Evolutionary conservation across 1,139 yeast species (phyloP).

Genomic region (Entelexis paramagnoliae): DNA sequence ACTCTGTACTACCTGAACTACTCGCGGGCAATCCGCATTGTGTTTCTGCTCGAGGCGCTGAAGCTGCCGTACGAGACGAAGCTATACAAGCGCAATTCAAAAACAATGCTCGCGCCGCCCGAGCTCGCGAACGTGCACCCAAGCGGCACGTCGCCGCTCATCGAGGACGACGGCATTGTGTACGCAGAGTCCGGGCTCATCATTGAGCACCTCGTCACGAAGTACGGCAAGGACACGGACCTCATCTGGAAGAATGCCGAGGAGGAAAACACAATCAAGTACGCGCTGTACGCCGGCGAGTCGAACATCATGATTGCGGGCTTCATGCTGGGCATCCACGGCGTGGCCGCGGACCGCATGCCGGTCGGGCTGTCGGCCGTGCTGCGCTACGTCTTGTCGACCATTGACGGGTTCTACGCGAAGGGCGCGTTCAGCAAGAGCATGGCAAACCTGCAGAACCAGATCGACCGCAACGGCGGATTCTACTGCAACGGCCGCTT

Average conservation of each 20-base stretch:
- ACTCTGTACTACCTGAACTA: slow-evolving; percentile 34
- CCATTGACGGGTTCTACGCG: slow-evolving; percentile 36
- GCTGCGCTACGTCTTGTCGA: slow-evolving; percentile 35
- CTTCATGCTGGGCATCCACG: slow-evolving; percentile 37
- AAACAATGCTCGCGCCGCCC: slow-evolving; percentile 34
- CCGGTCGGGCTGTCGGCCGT: slow-evolving; percentile 42
- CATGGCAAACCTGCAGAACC: slow-evolving; percentile 33
- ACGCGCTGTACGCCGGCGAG: slow-evolving; percentile 47
- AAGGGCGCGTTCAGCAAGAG: slow-evolving; percentile 20
- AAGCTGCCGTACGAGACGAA: slow-evolving; percentile 43
- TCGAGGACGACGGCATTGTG: slow-evolving; percentile 34
- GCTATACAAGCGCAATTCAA: slow-evolving; percentile 38
- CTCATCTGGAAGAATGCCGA: slow-evolving; percentile 28
- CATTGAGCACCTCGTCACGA: slow-evolving; percentile 26
- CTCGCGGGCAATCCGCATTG: slow-evolving; percentile 45
- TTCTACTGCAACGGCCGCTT: slow-evolving; percentile 47
- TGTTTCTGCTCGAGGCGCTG: slow-evolving; percentile 48
- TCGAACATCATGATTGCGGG: slow-evolving; percentile 46
- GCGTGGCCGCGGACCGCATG: slow-evolving; percentile 30
- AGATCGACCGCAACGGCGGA: slow-evolving; percentile 37
- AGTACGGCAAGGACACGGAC: slow-evolving; percentile 34
- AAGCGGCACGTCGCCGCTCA: slow-evolving; percentile 44
- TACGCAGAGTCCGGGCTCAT: slow-evolving; percentile 29
- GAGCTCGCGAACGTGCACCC: slow-evolving; percentile 47
- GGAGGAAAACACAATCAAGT: slow-evolving; percentile 39